A percentile compares a stretch with the other conserved stretches of the same genome.
These are phyloP conservation scores for Vararia minispora DNA, from an alignment of 768 basidiomycete species.

Conservation along the genomic window DNA sequence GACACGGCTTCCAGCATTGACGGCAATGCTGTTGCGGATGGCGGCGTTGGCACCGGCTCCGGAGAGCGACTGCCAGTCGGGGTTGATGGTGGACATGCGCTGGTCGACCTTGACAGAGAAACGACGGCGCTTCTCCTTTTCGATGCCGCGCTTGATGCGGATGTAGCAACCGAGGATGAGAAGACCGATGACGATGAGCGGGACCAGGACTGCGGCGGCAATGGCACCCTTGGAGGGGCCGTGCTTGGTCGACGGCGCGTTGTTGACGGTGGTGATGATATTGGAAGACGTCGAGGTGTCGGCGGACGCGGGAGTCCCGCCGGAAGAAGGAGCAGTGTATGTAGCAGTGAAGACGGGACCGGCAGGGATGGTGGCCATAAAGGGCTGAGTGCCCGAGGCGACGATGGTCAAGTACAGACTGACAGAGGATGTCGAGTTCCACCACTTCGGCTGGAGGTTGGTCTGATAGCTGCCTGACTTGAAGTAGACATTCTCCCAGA, in stretches of 20 bases:
- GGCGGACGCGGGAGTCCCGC: conserved; percentile 28
- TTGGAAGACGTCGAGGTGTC: conserved; percentile 31
- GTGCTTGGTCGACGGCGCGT: conserved; percentile 19
- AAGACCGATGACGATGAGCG: conserved; percentile 43
- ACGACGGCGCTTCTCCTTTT: conserved; percentile 38
- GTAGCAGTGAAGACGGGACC: conserved; percentile 65
- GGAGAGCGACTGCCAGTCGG: conserved; percentile 68
- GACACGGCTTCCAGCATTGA: conserved; percentile 29
- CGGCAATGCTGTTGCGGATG: conserved; percentile 57
- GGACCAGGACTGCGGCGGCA: conserved; percentile 53
- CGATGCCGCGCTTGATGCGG: conserved; percentile 37
- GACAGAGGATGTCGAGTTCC: conserved; percentile 42
- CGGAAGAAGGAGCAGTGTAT: conserved; percentile 33
- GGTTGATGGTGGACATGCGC: conserved; percentile 74
- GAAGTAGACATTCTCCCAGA: conserved; percentile 44
- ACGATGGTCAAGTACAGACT: conserved; percentile 53
- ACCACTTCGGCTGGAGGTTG: conserved; percentile 53
- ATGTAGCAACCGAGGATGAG: conserved; percentile 38
- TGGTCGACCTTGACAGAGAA: conserved; percentile 64
- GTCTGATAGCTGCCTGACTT: conserved; percentile 37
- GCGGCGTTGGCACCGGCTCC: conserved; percentile 62
- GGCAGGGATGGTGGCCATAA: conserved; percentile 42
- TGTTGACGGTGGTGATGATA: conserved; percentile 26
- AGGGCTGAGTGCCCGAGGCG: conserved; percentile 33
- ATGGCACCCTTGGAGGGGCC: conserved; percentile 40